Conservation (phyloP, 2,329 filamentous ascomycete species). For the Hymenoscyphus fructigenus region DNA sequence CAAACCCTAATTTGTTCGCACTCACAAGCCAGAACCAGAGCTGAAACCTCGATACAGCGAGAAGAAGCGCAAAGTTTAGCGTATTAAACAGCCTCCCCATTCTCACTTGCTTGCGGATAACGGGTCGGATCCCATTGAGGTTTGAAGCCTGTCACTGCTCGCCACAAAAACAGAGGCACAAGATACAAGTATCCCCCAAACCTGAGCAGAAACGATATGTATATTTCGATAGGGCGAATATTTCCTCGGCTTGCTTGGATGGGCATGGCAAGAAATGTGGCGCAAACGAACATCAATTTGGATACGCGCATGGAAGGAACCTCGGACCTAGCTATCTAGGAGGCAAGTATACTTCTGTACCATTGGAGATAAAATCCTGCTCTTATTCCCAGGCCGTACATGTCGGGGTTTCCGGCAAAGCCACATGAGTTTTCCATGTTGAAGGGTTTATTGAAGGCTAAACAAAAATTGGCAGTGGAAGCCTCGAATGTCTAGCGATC, state of each 20-base stretch:
- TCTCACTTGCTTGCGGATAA: constrained; percentile 17
- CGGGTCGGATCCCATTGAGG: constrained; percentile 18
- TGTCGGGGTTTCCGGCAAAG: constrained; percentile 24
- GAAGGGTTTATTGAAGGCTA: neutral
- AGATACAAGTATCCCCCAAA: constrained; percentile 20
- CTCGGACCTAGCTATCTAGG: constrained; percentile 17
- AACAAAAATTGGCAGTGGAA: neutral
- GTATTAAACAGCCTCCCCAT: constrained; percentile 11
- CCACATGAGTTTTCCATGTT: constrained; percentile 25
- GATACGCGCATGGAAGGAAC: constrained; percentile 14
- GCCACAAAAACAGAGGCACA: constrained; percentile 20
- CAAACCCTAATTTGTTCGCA: neutral
- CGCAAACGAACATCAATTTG: constrained; percentile 18
- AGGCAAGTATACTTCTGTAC: constrained; percentile 20
- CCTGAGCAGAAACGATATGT: constrained; percentile 19
- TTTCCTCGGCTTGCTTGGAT: constrained; percentile 13
- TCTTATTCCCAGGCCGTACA: constrained; percentile 28
- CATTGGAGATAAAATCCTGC: constrained; percentile 25
- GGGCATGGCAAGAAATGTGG: constrained; percentile 18
- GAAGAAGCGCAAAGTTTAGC: constrained; percentile 19
- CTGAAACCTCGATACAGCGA: constrained; percentile 19
- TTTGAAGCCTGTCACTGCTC: constrained; percentile 12
- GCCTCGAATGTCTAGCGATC: neutral
- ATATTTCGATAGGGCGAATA: constrained; percentile 18
- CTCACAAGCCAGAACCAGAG: constrained; percentile 21